These are phyloP conservation scores for Tephrocybe sp. DNA, from an alignment of 768 basidiomycete species.

Conservation along the genomic window DNA sequence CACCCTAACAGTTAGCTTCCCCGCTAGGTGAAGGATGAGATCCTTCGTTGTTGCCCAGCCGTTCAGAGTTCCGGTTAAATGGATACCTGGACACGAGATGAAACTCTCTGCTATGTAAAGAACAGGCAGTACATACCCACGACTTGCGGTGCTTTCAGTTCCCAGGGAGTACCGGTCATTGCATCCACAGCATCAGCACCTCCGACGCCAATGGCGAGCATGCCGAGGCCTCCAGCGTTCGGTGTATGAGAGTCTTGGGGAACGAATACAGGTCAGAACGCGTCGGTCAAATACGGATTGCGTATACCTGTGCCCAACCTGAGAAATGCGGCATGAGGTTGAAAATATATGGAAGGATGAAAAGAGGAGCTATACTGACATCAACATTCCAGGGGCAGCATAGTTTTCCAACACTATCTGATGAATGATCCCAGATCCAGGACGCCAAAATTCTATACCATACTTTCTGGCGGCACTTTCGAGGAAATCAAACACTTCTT, in stretches of 20 bases:
- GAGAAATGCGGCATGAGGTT: conserved; percentile 8
- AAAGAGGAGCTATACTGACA: conserved; percentile 47
- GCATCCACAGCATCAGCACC: conserved; percentile 98
- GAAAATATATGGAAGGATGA: too few relatives aligned
- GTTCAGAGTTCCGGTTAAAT: conserved; percentile 80
- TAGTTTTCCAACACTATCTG: conserved; percentile 99
- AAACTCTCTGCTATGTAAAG: background rate
- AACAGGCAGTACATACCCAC: conserved; percentile 46
- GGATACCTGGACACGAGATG: conserved; percentile 62
- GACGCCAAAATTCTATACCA: conserved; percentile 97
- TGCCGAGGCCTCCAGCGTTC: conserved; percentile 94
- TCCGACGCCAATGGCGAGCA: conserved; percentile 98
- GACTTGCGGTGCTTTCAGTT: conserved; percentile 87
- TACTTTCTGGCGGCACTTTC: conserved; percentile 89
- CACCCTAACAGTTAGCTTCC: conserved; percentile 90
- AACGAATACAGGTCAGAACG: background rate
- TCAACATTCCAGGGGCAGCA: conserved; percentile 91
- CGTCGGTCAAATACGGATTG: too few relatives aligned
- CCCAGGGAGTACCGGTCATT: conserved; percentile 98
- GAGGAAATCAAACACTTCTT: conserved; percentile 97
- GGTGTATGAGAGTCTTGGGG: conserved; percentile 90
- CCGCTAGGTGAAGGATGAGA: conserved; percentile 91
- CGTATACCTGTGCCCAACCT: conserved; percentile 91
- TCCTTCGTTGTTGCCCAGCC: conserved; percentile 98
- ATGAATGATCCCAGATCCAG: conserved; percentile 96